These are phyloP conservation scores for Uromyces viciae-fabae DNA, from an alignment of 1,284 basidiomycete genomes.

Conservation along the genomic window DNA sequence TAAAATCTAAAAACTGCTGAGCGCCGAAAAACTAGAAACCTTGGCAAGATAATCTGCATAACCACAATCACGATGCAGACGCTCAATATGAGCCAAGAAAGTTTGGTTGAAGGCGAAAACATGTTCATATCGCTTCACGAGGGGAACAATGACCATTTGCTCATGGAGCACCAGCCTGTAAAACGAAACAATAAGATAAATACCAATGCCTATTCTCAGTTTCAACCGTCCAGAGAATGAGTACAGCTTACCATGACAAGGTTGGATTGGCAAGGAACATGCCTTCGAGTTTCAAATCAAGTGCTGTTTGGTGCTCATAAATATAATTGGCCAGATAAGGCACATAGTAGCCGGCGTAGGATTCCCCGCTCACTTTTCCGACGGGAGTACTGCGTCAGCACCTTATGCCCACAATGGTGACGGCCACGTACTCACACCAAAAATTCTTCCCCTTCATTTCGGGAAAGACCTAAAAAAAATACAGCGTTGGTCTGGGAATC, in stretches of 20 bases:
- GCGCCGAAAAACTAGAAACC: not conserved
- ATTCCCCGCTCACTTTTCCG: slow-evolving; percentile 40
- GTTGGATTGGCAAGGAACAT: slow-evolving; percentile 28
- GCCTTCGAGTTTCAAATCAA: slow-evolving; percentile 23
- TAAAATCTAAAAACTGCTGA: not conserved
- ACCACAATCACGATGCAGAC: slow-evolving; percentile 34
- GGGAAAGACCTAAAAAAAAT: slow-evolving; percentile 29
- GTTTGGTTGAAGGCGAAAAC: slow-evolving; percentile 35
- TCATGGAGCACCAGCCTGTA: slow-evolving; percentile 28
- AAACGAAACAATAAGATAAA: not conserved
- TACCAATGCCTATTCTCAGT: too few species aligned
- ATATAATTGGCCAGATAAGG: slow-evolving; percentile 41
- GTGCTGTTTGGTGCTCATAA: slow-evolving; percentile 15
- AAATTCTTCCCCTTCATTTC: slow-evolving; percentile 38
- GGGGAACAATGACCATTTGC: slow-evolving; percentile 17
- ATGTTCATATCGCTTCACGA: slow-evolving; percentile 36
- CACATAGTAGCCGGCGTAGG: slow-evolving; percentile 38
- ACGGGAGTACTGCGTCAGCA: too few species aligned
- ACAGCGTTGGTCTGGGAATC: not conserved
- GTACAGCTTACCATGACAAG: slow-evolving; percentile 12
- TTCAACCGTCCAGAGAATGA: not conserved
- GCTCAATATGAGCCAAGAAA: slow-evolving; percentile 4
- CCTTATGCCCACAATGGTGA: too few species aligned
- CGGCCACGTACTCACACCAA: slow-evolving; percentile 25
- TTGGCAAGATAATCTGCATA: slow-evolving; percentile 42